Percentiles rank a stretch among this genome's conserved stretches.
These are phyloP conservation scores for Gossypioides kirkii DNA, from an alignment of 345 rosid genomes.

Conservation along the genomic window DNA sequence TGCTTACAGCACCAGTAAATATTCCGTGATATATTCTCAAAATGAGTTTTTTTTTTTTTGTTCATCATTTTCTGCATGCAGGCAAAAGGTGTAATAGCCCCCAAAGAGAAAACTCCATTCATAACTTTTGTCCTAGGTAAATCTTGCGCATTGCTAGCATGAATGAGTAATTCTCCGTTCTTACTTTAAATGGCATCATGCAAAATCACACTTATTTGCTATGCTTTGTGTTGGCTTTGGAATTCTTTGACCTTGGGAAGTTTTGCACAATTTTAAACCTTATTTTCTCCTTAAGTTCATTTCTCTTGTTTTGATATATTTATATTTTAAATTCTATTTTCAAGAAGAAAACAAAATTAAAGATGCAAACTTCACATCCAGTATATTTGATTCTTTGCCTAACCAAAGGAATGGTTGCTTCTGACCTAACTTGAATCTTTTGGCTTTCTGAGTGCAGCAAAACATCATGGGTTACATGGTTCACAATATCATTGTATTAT, in stretches of 20 bases:
- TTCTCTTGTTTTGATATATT: neutral
- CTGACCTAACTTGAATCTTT: neutral
- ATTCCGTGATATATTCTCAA: neutral
- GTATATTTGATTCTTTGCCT: neutral
- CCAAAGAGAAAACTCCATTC: constrained; percentile 48
- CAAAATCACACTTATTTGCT: neutral
- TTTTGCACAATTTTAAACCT: neutral
- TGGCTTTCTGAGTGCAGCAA: neutral
- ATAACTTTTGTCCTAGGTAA: constrained; percentile 83
- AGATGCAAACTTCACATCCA: neutral
- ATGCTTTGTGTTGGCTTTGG: constrained; percentile 1
- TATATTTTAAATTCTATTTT: neutral
- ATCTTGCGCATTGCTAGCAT: neutral
- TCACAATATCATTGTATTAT: neutral
- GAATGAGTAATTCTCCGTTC: neutral
- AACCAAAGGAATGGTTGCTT: neutral
- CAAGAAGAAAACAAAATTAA: neutral
- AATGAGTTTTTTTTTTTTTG: constrained; percentile 1
- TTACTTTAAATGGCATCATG: neutral
- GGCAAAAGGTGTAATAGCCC: constrained; percentile 30
- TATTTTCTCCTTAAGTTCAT: neutral
- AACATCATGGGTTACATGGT: neutral
- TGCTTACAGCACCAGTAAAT: neutral
- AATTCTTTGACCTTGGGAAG: neutral
- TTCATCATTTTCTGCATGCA: constrained; percentile 28